These are phyloP conservation scores for Leishmania arabica DNA, from an alignment of 208 protist species.

Conservation along the genomic window DNA sequence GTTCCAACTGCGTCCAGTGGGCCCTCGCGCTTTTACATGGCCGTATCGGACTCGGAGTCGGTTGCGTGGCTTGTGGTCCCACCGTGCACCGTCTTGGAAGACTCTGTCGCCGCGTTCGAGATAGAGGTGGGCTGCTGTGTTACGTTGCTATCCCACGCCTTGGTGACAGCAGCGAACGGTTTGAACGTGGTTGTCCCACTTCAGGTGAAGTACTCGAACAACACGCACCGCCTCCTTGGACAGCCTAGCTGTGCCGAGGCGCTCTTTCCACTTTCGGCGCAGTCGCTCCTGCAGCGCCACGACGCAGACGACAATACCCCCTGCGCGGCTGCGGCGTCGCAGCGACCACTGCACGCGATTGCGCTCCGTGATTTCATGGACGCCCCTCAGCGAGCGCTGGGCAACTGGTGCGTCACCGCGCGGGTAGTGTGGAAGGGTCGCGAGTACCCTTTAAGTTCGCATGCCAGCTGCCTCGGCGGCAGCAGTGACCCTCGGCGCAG, in stretches of 20 bases:
- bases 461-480: neutral
- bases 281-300: constrained; percentile 37
- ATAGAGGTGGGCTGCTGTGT: constrained; percentile 79
- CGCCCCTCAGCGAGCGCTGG: constrained; percentile 32
- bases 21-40: constrained; percentile 75
- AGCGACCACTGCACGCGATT: constrained; percentile 18
- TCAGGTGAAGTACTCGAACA: constrained; percentile 39
- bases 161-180: constrained; percentile 63
- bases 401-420: constrained; percentile 45
- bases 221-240: constrained; percentile 59
- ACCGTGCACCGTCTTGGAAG: constrained; percentile 50
- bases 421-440: constrained; percentile 68
- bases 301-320: neutral
- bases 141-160: constrained; percentile 47
- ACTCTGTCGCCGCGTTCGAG: constrained; percentile 52
- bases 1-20: neutral
- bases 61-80: constrained; percentile 72
- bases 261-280: constrained; percentile 53
- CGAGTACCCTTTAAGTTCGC: constrained; percentile 17
- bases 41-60: constrained; percentile 57
- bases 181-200: constrained; percentile 71
- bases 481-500: neutral
- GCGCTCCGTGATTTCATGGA: constrained; percentile 48
- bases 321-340: neutral
- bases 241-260: constrained; percentile 28